phyloP scores from a whole-genome alignment of 108 stramenopile genomes.

The Aurantiochytrium sp. region DNA sequence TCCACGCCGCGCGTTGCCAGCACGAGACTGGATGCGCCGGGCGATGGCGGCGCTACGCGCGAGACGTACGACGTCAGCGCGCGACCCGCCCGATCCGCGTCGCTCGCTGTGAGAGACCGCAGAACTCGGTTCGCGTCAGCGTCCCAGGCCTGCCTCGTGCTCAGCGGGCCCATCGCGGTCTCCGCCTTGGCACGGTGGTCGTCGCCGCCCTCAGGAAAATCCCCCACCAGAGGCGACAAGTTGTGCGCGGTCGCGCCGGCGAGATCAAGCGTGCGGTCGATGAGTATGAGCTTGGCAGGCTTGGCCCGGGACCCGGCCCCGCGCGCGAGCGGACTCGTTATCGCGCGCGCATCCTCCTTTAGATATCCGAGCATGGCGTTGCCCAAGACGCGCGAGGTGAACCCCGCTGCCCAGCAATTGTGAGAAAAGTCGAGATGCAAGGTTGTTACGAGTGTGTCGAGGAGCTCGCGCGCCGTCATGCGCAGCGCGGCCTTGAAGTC shows the following conservation, averaged over 20 bases:
- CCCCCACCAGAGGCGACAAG: not conserved
- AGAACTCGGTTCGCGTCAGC: not conserved
- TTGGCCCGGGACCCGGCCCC: too few species aligned
- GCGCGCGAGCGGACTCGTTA: too few species aligned
- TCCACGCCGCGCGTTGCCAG: not conserved
- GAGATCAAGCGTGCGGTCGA: not conserved
- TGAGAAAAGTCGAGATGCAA: not conserved
- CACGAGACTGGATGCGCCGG: not conserved
- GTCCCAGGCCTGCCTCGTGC: not conserved
- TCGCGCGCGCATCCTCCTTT: not conserved
- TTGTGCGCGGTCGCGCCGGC: not conserved
- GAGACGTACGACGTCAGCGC: not conserved
- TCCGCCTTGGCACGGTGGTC: not conserved
- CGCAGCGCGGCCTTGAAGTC: not conserved
- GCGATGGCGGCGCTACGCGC: too few species aligned
- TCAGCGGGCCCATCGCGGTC: not conserved
- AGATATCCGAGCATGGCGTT: not conserved
- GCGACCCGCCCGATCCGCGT: not conserved
- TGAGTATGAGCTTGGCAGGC: not conserved
- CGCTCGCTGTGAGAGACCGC: not conserved
- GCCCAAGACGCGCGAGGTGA: not conserved
- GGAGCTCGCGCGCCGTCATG: not conserved
- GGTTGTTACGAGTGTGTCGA: not conserved
- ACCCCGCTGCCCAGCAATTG: not conserved
- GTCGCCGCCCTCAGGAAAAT: not conserved